Percentiles rank a stretch among this genome's conserved stretches.
Conservation (phyloP, 306 rosid genomes). For the Quercus alba region DNA sequence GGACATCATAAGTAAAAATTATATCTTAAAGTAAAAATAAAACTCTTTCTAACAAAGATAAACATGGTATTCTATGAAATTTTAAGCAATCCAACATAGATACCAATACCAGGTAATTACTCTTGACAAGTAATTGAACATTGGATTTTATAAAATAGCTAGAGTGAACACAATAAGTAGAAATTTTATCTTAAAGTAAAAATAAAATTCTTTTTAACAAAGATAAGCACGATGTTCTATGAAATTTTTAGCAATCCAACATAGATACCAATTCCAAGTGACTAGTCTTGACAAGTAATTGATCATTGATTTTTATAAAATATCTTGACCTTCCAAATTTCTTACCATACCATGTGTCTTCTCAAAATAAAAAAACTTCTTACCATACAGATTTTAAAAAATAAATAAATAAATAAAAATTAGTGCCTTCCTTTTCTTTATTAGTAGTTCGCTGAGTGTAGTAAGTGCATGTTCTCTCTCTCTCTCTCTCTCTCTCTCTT, state of each 20-base stretch:
- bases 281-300: not conserved
- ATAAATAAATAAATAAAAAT: not conserved
- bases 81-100: too few species aligned
- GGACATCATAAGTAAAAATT: too few species aligned
- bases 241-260: too few species aligned
- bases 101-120: not conserved
- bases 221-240: too few species aligned
- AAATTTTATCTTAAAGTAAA: too few species aligned
- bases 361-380: not conserved
- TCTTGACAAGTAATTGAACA: too few species aligned
- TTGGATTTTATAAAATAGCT: too few species aligned
- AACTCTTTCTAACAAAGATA: too few species aligned
- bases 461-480: conserved; percentile 11
- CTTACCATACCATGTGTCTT: not conserved
- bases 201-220: too few species aligned
- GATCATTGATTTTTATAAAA: not conserved
- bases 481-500: not conserved
- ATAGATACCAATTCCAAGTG: not conserved
- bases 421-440: not conserved
- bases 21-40: too few species aligned
- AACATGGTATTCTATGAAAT: too few species aligned
- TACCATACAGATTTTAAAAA: not conserved
- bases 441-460: conserved; percentile 39
- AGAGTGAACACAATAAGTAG: too few species aligned
- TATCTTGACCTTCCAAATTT: not conserved